Percentiles rank a stretch among this genome's conserved stretches.
phyloP scores from a whole-genome alignment of 805 yeast genomes.

The Pichia californica region DNA sequence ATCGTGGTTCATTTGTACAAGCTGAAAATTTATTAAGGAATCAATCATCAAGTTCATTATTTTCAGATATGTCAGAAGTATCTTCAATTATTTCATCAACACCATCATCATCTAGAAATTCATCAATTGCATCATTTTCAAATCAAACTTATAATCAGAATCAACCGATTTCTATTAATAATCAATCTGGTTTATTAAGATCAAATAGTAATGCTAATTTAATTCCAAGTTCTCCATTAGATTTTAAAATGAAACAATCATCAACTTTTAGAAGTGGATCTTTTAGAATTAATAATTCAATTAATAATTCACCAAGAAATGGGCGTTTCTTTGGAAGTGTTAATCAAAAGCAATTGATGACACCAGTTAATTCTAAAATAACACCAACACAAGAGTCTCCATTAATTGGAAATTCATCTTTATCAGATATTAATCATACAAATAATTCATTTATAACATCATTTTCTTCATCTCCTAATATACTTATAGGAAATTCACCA shows the following conservation, averaged over 20 bases:
- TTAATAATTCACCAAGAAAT: slow-evolving; percentile 24
- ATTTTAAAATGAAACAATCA: slow-evolving; percentile 21
- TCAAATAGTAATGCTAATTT: slow-evolving; percentile 3
- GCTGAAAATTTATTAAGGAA: slow-evolving; percentile 18
- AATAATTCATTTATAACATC: background rate
- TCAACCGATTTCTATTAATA: slow-evolving; percentile 18
- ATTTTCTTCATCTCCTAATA: slow-evolving; percentile 1
- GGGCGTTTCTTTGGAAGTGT: slow-evolving; percentile 11
- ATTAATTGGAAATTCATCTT: background rate
- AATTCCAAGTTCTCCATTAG: slow-evolving; percentile 18
- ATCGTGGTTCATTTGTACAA: slow-evolving; percentile 33
- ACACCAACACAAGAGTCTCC: slow-evolving; percentile 4
- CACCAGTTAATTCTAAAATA: background rate
- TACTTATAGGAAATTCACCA: background rate
- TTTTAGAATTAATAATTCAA: slow-evolving; percentile 19
- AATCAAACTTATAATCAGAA: slow-evolving; percentile 7
- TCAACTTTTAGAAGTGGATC: slow-evolving; percentile 19
- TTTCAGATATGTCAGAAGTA: slow-evolving; percentile 24
- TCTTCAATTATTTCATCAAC: slow-evolving; percentile 21
- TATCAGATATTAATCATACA: background rate
- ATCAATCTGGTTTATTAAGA: slow-evolving; percentile 1
- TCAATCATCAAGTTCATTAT: slow-evolving; percentile 26
- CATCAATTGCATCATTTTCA: slow-evolving; percentile 10
- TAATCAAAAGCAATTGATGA: slow-evolving; percentile 1
- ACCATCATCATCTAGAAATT: slow-evolving; percentile 9